Evolutionary conservation across 1,139 yeast species (phyloP).

Genomic region (Hansenula sp.): DNA sequence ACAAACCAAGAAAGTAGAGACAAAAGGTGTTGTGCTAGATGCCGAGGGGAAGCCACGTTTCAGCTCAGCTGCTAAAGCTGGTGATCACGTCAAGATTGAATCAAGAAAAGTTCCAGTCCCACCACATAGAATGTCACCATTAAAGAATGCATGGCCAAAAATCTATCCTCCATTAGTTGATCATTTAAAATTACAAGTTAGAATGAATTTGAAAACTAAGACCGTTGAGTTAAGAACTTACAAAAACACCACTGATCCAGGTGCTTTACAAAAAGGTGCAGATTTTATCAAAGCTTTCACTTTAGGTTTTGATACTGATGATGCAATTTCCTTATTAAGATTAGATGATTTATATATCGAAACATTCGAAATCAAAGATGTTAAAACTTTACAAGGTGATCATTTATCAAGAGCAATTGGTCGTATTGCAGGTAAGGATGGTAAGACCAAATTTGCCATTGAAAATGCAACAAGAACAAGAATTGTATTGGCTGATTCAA

Average conservation of each 20-base stretch:
- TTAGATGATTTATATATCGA: conserved; percentile 95
- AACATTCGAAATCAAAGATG: conserved; percentile 95
- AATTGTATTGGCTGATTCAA: conserved; percentile 93
- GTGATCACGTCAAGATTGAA: conserved; percentile 75
- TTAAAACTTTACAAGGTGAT: conserved; percentile 91
- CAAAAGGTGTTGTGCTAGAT: conserved; percentile 66
- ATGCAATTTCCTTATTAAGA: conserved; percentile 90
- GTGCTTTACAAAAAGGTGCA: conserved; percentile 96
- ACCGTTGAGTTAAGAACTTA: conserved; percentile 87
- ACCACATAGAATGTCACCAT: conserved; percentile 94
- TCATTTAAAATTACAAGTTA: conserved; percentile 87
- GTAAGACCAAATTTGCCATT: conserved; percentile 96
- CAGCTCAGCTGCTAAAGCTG: conserved; percentile 63
- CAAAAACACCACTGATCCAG: conserved; percentile 79
- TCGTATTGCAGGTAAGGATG: conserved; percentile 99
- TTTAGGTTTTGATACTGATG: conserved; percentile 94
- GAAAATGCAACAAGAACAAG: conserved; percentile 98
- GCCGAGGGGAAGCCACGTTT: conserved; percentile 90
- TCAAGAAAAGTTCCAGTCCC: conserved; percentile 90
- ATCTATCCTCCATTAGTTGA: conserved; percentile 95
- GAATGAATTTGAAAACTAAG: conserved; percentile 85
- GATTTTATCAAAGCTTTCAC: conserved; percentile 95
- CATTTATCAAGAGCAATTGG: conserved; percentile 98
- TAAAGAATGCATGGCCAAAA: conserved; percentile 86
- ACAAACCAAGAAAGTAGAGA: conserved; percentile 28